These are phyloP conservation scores for Narthecium ossifragum DNA, from an alignment of 106 monocot species.

Conservation along the genomic window DNA sequence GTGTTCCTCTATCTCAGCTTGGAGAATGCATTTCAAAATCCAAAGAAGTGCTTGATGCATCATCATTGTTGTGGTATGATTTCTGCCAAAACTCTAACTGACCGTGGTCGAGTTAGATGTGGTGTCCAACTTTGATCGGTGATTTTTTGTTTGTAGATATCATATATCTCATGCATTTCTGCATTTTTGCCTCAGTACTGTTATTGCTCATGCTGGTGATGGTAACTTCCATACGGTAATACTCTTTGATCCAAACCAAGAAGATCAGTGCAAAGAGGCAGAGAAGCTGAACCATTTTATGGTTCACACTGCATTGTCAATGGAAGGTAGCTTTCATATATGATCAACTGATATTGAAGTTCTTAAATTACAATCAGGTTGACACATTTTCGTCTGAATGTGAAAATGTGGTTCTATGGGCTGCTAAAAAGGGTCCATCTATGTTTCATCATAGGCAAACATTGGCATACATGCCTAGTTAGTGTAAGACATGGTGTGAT, in stretches of 20 bases:
- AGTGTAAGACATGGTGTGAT: too few species aligned
- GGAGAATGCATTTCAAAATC: conserved; percentile 90
- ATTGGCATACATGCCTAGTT: too few species aligned
- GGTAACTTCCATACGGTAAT: conserved; percentile 95
- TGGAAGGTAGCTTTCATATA: conserved; percentile 64
- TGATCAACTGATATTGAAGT: too few species aligned
- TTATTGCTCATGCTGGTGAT: conserved; percentile 99
- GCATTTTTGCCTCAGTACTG: conserved; percentile 28
- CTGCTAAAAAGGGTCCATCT: too few species aligned
- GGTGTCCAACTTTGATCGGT: background rate
- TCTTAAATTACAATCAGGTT: too few species aligned
- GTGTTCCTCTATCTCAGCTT: conserved; percentile 92
- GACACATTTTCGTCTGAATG: too few species aligned
- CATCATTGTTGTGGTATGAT: conserved; percentile 68
- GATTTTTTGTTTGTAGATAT: background rate
- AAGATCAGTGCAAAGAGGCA: conserved; percentile 83
- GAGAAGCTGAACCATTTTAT: conserved; percentile 83
- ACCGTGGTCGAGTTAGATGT: too few species aligned
- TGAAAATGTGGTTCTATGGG: too few species aligned
- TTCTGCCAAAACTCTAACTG: background rate
- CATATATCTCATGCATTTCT: background rate
- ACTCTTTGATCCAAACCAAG: conserved; percentile 73
- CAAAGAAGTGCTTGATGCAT: conserved; percentile 75
- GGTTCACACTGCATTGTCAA: conserved; percentile 84
- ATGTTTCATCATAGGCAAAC: too few species aligned